Percentiles rank a stretch among this genome's conserved stretches.
phyloP scores from a whole-genome alignment of 2,329 filamentous ascomycete genomes.

The Aspergillus versicolor region DNA sequence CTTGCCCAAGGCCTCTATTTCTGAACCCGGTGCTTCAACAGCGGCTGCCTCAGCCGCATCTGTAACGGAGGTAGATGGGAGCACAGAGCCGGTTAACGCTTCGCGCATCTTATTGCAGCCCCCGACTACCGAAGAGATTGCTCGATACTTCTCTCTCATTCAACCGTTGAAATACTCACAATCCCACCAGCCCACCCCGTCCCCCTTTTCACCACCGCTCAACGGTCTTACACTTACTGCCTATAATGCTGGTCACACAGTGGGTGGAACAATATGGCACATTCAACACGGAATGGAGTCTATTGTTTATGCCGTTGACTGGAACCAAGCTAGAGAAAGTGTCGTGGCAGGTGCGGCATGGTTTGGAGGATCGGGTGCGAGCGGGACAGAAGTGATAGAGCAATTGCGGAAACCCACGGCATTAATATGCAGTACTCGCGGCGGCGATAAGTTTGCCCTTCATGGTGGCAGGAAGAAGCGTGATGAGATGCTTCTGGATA shows the following conservation, averaged over 20 bases:
- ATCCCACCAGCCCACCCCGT: conserved; percentile 83
- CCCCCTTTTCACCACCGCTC: conserved; percentile 82
- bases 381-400: conserved; percentile 88
- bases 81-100: conserved; percentile 29
- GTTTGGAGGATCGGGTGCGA: conserved; percentile 77
- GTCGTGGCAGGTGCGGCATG: conserved; percentile 91
- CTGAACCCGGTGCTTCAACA: conserved; percentile 53
- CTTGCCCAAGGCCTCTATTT: conserved; percentile 71
- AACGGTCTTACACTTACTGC: conserved; percentile 93
- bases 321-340: conserved; percentile 97
- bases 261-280: conserved; percentile 98
- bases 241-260: conserved; percentile 92
- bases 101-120: conserved; percentile 60
- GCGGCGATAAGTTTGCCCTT: conserved; percentile 69
- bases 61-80: conserved; percentile 30
- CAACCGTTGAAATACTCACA: conserved; percentile 96
- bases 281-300: conserved; percentile 96
- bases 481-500: conserved; percentile 80
- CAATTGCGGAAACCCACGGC: conserved; percentile 91
- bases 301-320: conserved; percentile 95
- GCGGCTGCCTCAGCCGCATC: conserved; percentile 33
- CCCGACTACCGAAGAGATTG: conserved; percentile 84
- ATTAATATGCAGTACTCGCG: conserved; percentile 84
- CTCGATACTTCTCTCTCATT: conserved; percentile 85
- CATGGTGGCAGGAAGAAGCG: conserved; percentile 73